phyloP scores from a whole-genome alignment of 2,329 filamentous ascomycete species.

The Paracamarosporium sp. region DNA sequence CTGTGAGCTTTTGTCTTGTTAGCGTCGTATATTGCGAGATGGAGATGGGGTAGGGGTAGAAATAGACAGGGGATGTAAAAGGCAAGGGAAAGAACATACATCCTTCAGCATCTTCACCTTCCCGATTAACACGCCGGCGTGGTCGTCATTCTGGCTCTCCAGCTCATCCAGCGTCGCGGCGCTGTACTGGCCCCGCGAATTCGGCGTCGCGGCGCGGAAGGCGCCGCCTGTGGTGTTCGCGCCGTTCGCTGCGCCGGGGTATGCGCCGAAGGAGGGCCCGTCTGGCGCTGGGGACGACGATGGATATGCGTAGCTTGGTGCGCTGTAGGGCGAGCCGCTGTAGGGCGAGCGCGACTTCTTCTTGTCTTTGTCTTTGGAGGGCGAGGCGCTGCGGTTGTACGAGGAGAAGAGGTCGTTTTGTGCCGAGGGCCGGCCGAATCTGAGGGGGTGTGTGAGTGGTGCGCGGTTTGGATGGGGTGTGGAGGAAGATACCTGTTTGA shows the following conservation, averaged over 20 bases:
- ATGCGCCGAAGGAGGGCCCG: conserved; percentile 41
- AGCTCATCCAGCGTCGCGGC: conserved; percentile 90
- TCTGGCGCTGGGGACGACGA: conserved; percentile 13
- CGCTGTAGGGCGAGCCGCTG: conserved; percentile 25
- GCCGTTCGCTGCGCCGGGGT: conserved; percentile 30
- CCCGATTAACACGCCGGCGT: conserved; percentile 87
- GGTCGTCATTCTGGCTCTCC: conserved; percentile 92
- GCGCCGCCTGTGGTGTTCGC: conserved; percentile 3
- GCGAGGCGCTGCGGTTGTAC: conserved; percentile 47
- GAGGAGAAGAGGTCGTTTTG: conserved; percentile 49
- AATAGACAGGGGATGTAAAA: background rate
- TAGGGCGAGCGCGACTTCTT: conserved; percentile 30
- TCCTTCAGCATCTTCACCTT: conserved; percentile 91
- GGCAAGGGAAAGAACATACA: too few species aligned
- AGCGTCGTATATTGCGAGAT: background rate
- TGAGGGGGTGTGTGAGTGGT: conserved; percentile 2
- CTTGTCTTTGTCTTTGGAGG: conserved; percentile 43
- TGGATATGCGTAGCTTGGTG: conserved; percentile 30
- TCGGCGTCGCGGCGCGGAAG: conserved; percentile 54
- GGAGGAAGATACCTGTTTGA: conserved; percentile 22
- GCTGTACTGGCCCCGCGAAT: conserved; percentile 83
- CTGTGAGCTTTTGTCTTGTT: conserved; percentile 70
- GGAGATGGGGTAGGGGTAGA: too few species aligned
- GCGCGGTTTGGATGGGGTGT: background rate
- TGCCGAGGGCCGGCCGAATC: conserved; percentile 36